These are phyloP conservation scores for Nitzschia inconspicua DNA, from an alignment of 108 stramenopile species.

Conservation along the genomic window DNA sequence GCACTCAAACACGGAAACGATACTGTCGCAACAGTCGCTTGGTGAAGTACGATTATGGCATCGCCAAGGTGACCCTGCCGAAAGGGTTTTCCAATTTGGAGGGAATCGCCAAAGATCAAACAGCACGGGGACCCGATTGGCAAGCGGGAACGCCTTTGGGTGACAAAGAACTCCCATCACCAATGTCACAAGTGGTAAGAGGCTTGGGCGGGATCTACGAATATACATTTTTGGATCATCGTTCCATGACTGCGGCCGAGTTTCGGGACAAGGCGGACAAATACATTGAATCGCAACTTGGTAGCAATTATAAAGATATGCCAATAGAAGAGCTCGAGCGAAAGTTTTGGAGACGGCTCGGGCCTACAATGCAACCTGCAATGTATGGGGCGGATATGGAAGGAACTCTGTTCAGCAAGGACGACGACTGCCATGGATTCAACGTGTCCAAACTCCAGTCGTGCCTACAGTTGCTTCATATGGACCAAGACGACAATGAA, in stretches of 20 bases:
- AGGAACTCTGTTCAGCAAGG: slow-evolving; percentile 83
- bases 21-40: slow-evolving; percentile 14
- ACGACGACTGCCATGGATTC: slow-evolving; percentile 81
- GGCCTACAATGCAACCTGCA: slow-evolving; percentile 88
- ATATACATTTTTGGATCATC: slow-evolving; percentile 68
- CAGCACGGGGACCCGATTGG: slow-evolving; percentile 77
- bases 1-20: neutral
- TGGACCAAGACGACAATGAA: slow-evolving; percentile 26
- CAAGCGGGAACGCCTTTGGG: slow-evolving; percentile 70
- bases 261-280: slow-evolving; percentile 77
- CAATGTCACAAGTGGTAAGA: slow-evolving; percentile 71
- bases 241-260: slow-evolving; percentile 49
- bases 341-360: slow-evolving; percentile 90
- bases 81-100: slow-evolving; percentile 53
- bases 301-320: slow-evolving; percentile 12
- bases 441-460: slow-evolving; percentile 62
- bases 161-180: slow-evolving; percentile 59
- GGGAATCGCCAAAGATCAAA: slow-evolving; percentile 50
- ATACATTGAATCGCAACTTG: slow-evolving; percentile 66
- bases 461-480: slow-evolving; percentile 38
- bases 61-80: slow-evolving; percentile 75
- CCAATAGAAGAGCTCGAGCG: slow-evolving; percentile 68
- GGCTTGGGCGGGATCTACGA: slow-evolving; percentile 88
- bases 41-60: slow-evolving; percentile 20
- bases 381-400: slow-evolving; percentile 95